These are phyloP conservation scores for Trichoderma reesei DNA, from an alignment of 495 filamentous ascomycete species.

Conservation along the genomic window DNA sequence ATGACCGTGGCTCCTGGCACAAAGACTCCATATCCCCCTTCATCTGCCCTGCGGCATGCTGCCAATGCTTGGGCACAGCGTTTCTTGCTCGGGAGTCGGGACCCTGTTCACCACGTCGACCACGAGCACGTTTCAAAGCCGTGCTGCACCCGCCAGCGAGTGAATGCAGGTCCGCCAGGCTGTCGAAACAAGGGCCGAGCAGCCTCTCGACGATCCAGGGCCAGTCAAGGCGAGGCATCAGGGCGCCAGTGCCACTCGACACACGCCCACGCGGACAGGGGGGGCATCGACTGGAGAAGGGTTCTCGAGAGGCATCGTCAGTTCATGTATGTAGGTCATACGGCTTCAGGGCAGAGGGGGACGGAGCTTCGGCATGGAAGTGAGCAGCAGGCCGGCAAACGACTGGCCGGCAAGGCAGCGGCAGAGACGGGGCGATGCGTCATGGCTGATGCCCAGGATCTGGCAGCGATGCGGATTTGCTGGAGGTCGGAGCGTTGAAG, in stretches of 20 bases:
- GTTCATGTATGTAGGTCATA: not conserved
- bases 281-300: not conserved
- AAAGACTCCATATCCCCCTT: too few species aligned
- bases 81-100: too few species aligned
- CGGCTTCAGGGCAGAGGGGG: not conserved
- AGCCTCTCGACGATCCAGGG: not conserved
- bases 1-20: too few species aligned
- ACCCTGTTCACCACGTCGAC: not conserved
- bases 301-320: not conserved
- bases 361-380: not conserved
- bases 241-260: not conserved
- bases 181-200: not conserved
- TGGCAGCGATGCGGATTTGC: not conserved
- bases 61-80: not conserved
- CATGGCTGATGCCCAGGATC: not conserved
- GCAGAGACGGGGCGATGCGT: not conserved
- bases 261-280: not conserved
- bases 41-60: too few species aligned
- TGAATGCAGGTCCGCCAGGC: slow-evolving; percentile 1
- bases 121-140: not conserved
- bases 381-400: slow-evolving; percentile 1
- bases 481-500: not conserved
- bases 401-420: not conserved
- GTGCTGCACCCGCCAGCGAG: slow-evolving; percentile 1
- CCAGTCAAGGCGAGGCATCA: not conserved